These are phyloP conservation scores for Wolfiporia cocos DNA, from an alignment of 1,284 basidiomycete species.

Conservation along the genomic window DNA sequence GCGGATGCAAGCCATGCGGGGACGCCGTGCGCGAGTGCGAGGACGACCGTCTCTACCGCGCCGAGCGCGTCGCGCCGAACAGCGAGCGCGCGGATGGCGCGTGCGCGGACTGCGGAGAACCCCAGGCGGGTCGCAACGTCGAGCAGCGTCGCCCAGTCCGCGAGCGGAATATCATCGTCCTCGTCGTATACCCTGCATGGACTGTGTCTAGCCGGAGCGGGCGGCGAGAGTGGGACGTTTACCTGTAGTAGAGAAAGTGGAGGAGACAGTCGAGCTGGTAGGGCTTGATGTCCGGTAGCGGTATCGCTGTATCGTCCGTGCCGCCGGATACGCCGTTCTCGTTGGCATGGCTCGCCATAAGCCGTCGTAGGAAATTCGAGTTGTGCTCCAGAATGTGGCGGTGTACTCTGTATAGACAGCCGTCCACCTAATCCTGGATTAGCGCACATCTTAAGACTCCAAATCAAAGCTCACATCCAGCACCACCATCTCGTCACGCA, in stretches of 20 bases:
- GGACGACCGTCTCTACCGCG: conserved; percentile 29
- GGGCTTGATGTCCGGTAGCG: conserved; percentile 15
- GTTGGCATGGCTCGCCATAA: conserved; percentile 19
- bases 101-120: conserved; percentile 26
- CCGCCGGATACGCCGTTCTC: conserved; percentile 12
- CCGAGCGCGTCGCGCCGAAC: conserved; percentile 18
- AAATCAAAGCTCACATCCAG: conserved; percentile 13
- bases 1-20: conserved; percentile 32
- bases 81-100: conserved; percentile 27
- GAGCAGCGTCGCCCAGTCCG: conserved; percentile 31
- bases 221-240: background rate
- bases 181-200: conserved; percentile 25
- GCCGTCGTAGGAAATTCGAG: conserved; percentile 26
- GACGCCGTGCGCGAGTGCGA: conserved; percentile 33
- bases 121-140: conserved; percentile 28
- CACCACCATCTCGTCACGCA: conserved; percentile 22
- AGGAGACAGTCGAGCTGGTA: conserved; percentile 22
- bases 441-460: background rate
- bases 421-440: conserved; percentile 19
- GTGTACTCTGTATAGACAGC: conserved; percentile 26
- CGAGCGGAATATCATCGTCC: conserved; percentile 17
- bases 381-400: conserved; percentile 26
- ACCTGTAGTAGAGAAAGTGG: conserved; percentile 23
- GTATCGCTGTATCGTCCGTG: conserved; percentile 18
- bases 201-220: background rate